Percentiles rank a stretch among this genome's conserved stretches.
phyloP scores from a whole-genome alignment of 1,284 basidiomycete genomes.

The Rhodotorula glutinis region DNA sequence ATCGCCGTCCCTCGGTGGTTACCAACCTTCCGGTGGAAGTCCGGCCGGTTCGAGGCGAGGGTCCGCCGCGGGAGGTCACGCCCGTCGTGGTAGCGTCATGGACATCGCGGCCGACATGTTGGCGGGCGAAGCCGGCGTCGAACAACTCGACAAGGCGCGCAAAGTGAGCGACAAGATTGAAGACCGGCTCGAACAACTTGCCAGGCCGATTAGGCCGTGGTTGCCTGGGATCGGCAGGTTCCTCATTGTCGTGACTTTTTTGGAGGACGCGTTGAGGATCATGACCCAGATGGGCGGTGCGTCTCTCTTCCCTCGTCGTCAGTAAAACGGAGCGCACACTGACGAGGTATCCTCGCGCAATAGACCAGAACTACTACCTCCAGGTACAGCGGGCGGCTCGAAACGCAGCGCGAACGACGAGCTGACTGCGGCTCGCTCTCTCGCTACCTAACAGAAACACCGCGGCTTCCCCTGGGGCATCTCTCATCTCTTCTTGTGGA shows the following conservation, averaged over 20 bases:
- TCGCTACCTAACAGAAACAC: conserved; percentile 57
- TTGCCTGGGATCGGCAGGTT: conserved; percentile 93
- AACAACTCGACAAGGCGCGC: conserved; percentile 70
- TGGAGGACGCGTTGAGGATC: conserved; percentile 84
- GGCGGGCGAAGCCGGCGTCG: conserved; percentile 49
- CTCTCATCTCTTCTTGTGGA: conserved; percentile 83
- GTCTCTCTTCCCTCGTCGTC: neutral
- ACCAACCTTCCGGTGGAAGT: neutral
- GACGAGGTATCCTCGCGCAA: conserved; percentile 65
- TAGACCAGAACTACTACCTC: conserved; percentile 94
- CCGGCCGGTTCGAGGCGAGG: neutral
- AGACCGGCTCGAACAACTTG: conserved; percentile 86
- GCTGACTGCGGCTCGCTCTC: no score
- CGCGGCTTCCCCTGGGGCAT: conserved; percentile 92
- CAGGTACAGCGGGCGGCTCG: conserved; percentile 51
- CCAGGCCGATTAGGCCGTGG: conserved; percentile 90
- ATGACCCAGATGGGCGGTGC: conserved; percentile 35
- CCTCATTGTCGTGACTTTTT: conserved; percentile 95
- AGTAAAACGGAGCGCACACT: no score
- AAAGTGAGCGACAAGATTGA: conserved; percentile 70
- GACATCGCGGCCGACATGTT: conserved; percentile 49
- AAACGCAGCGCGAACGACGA: no score
- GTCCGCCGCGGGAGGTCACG: conserved; percentile 10
- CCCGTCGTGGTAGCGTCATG: conserved; percentile 41
- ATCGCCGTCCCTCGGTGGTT: neutral